Base-by-base conservation (phyloP, 2,329 filamentous ascomycete genomes). In the Aspergillus floridensis region DNA sequence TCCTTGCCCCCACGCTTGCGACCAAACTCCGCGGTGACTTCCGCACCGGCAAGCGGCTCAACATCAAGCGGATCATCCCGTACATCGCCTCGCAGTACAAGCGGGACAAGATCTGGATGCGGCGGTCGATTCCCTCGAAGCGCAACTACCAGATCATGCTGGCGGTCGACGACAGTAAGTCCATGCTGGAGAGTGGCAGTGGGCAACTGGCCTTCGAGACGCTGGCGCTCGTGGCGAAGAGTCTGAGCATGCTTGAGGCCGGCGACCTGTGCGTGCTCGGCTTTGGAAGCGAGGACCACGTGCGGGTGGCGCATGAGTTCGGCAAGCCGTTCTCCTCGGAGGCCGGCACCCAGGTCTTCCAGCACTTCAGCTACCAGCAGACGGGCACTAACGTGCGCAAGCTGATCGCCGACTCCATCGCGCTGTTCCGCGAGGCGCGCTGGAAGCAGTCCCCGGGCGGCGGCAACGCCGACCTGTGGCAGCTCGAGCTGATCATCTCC, bases 81-180 rank as follows among this genome's bases (percentile, higher is more conserved):
- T 99, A 99, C 79, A 98, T 99, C 68, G 95, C 96, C 1, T 98
- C 93, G 0, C 89, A 90, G 72, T 99, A 97, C 84, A 98, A 97
- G 82, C 91, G 95, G 61, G 95, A 99, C 84, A 99, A 99, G 82
- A 99, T 99, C 77, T 99, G 95, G 95, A 96, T 99, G 89, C 90
- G 96, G 14, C 88, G 96, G 58, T 89, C 87, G 35, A 87, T 96
- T 53, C 96, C 96, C 1, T 93, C 89, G 41, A 98, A 98, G 78
- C 89, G 96, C 46, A 89, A 88, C 59, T 99, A 99, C 78, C 96
- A 99, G 77, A 96, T 99, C 75, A 87, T 99, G 80, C 88, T 99
- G 53, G 96, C 95, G 44, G 92, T 99, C 41, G 95, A 99, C 75
- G 95, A 99, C 80, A 93, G 89, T 69, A 91, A 90, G 75, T 92